Base-by-base conservation (phyloP, 192 early-diverging fungal species). In the Cetraspora pellucida region DNA sequence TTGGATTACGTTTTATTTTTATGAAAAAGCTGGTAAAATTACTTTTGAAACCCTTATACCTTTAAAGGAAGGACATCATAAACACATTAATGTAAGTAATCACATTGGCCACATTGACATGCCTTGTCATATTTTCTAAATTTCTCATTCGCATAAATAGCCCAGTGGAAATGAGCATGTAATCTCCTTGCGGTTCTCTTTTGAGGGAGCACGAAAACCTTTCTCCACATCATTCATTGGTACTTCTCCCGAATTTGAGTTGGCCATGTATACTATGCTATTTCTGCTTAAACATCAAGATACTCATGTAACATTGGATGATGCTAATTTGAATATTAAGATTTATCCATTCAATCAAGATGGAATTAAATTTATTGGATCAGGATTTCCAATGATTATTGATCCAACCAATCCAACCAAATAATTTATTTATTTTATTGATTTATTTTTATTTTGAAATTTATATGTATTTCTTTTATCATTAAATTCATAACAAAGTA, bases 181-280 rank as follows among this genome's bases (percentile, higher is more conserved):
- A 54, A 47, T 76, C 17, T 8, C 46, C 1, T 65, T 76, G 16
- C 45, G 74, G 11, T 76, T 76, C 63, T 7, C 44, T 3, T 76
- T 47, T 54, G 10, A 76, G 37, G 74, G 74, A 28, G 45, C 21
- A 2, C 44, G 16, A 21, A 76, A 76, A 52, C 28, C 74, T 7
- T 76, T 76, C 25, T 65, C 61, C 10, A 65, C 61, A 21, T 65
- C 74, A 27, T 76, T 76, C 45, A 25, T 76, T 37, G 74, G 74
- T 31, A 76, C 74, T 21, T 65, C 74, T n/a, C 74, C 74, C 28
- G 74, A 76, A 76, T 76, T 76, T 27, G 74, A 76, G 31, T 30
- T 76, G 9, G 21, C 74, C 23, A 19, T 76, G 23, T 76, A 76
- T 28, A 76, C 74, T 10, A 9, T 76, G 37, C 25, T 76, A 10